Percentiles rank a stretch among this genome's conserved stretches.
Conservation (phyloP, 805 yeast genomes). For the Dipodascopsis uninucleata region DNA sequence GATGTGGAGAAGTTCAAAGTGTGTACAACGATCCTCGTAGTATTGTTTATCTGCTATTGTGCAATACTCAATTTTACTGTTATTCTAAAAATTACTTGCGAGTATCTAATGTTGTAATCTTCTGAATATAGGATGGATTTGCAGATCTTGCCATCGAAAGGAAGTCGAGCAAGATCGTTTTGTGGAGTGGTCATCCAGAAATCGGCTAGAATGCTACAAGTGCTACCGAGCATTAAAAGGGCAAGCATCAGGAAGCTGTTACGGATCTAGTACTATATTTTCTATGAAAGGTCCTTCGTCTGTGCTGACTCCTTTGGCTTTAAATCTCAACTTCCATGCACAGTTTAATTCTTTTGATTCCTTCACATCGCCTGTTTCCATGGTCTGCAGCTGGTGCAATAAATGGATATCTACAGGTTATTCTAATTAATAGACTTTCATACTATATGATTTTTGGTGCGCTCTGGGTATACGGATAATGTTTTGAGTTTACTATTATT, state of each 20-base stretch:
- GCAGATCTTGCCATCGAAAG: constrained; percentile 14
- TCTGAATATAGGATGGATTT: constrained; percentile 18
- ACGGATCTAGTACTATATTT: not conserved
- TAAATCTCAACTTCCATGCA: constrained; percentile 1
- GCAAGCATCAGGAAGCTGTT: not conserved
- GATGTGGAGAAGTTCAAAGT: constrained; percentile 10
- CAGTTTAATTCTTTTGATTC: constrained; percentile 1
- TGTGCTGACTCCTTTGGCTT: not conserved
- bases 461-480: too few species aligned
- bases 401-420: too few species aligned
- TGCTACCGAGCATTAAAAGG: constrained; percentile 8
- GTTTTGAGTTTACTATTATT: too few species aligned
- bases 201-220: constrained; percentile 4
- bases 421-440: too few species aligned
- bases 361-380: constrained; percentile 4
- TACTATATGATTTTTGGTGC: too few species aligned
- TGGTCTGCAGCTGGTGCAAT: constrained; percentile 23
- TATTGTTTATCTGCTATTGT: not conserved
- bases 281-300: not conserved
- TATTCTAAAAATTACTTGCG: too few species aligned
- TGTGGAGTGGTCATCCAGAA: not conserved
- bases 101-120: not conserved
- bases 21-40: not conserved
- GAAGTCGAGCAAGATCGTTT: constrained; percentile 14
- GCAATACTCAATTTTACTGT: too few species aligned